Conservation (phyloP, 331 rosid genomes). For the Acacia concinna region DNA sequence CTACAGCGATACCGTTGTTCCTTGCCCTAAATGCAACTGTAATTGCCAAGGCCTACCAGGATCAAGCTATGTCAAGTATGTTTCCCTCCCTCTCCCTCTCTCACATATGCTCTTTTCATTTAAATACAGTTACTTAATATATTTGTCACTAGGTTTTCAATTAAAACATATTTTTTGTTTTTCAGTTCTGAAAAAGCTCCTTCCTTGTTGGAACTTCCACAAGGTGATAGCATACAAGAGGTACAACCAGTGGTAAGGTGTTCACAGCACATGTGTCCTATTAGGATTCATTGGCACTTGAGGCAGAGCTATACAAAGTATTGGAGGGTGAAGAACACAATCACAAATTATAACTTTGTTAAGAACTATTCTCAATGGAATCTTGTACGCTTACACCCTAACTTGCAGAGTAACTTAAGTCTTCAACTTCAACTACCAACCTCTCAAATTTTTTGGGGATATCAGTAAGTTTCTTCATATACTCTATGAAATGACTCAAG, state of each 20-base stretch:
- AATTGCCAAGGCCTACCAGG: constrained; percentile 62
- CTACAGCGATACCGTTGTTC: constrained; percentile 59
- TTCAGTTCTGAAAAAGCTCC: constrained; percentile 50
- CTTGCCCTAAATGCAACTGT: constrained; percentile 80
- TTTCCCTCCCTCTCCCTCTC: neutral
- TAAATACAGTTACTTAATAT: neutral
- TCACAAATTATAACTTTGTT: constrained; percentile 62
- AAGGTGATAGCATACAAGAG: neutral
- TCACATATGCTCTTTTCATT: neutral
- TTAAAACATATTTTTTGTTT: neutral
- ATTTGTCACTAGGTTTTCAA: neutral
- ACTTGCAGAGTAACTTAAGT: constrained; percentile 51
- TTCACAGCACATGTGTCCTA: constrained; percentile 81
- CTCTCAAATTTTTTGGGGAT: constrained; percentile 50
- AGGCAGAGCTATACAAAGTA: constrained; percentile 70
- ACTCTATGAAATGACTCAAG: neutral
- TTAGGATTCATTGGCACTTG: constrained; percentile 87
- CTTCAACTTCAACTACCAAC: constrained; percentile 76
- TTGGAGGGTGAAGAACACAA: constrained; percentile 77
- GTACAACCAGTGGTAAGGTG: constrained; percentile 51
- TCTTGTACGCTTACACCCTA: constrained; percentile 72
- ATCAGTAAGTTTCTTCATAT: constrained; percentile 53
- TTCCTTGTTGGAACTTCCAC: constrained; percentile 48
- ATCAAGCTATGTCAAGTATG: constrained; percentile 56
- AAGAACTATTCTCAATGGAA: constrained; percentile 79